phyloP scores from a whole-genome alignment of 2,329 filamentous ascomycete species.

The Fusarium sp. region DNA sequence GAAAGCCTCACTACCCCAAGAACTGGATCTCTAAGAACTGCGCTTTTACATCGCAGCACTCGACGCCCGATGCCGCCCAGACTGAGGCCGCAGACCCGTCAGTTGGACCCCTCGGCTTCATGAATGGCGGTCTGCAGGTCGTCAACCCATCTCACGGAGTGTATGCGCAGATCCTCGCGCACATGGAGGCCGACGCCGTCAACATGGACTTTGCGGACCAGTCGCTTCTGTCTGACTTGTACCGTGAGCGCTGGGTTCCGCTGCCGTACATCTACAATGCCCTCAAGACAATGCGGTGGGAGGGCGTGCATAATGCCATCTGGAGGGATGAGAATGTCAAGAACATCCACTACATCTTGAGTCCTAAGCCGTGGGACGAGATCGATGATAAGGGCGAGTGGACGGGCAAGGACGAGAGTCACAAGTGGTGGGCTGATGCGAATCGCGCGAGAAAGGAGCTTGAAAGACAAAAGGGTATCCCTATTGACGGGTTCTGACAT shows the following conservation, averaged over 20 bases:
- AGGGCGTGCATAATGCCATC: conserved; percentile 63
- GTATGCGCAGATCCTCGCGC: conserved; percentile 62
- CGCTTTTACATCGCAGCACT: conserved; percentile 67
- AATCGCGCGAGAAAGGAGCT: conserved; percentile 57
- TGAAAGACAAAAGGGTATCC: conserved; percentile 56
- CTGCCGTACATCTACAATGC: conserved; percentile 72
- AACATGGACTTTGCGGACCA: conserved; percentile 70
- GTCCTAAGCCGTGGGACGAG: conserved; percentile 71
- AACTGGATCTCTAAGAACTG: conserved; percentile 72
- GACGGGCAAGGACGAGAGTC: conserved; percentile 59
- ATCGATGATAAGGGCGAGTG: conserved; percentile 57
- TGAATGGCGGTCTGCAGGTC: conserved; percentile 65
- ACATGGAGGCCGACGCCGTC: conserved; percentile 60
- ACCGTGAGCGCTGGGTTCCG: conserved; percentile 65
- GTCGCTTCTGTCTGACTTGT: conserved; percentile 66
- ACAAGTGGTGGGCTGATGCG: conserved; percentile 66
- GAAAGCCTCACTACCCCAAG: conserved; percentile 80
- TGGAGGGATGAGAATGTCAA: conserved; percentile 69
- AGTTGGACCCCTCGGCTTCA: conserved; percentile 60
- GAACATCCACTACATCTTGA: conserved; percentile 71
- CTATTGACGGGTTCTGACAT: conserved; percentile 40
- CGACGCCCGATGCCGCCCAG: conserved; percentile 59
- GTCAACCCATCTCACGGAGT: conserved; percentile 62
- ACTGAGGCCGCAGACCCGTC: conserved; percentile 56
- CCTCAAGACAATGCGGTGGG: conserved; percentile 68